Base-by-base conservation (phyloP, 2,329 filamentous ascomycete genomes). In the Aspergillus chevalieri region DNA sequence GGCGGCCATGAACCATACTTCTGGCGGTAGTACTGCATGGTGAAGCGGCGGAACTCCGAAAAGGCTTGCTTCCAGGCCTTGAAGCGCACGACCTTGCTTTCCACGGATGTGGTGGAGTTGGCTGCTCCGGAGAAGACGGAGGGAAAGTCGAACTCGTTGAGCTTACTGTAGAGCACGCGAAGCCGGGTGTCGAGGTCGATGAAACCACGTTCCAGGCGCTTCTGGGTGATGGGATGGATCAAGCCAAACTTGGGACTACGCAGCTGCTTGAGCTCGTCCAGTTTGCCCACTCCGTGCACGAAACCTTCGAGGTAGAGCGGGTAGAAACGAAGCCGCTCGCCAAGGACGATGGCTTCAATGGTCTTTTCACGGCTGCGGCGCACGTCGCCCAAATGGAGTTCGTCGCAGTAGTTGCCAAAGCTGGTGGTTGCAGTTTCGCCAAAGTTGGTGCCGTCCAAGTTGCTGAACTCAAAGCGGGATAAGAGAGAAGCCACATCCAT, bases 61-160 rank as follows among this genome's bases (percentile, higher is more conserved):
- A 92, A 97, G 2, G 84, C 79, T 15, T 77, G 75, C 61, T 82
- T 86, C 92, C 93, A 97, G 24, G 81, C 79, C 66, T 90, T 89
- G 74, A 94, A 97, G 19, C 85, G 83, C 41, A 95, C 81, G 15
- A 82, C 74, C 65, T 85, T 91, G 55, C 88, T 84, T 67, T 95
- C 89, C 1, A 78, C 78, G 19, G 83, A 80, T 1, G 86, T 89
- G 9, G 85, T 91, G 3, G 89, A 95, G 66, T 85, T 90, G 62
- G 89, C 92, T 56, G 90, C 83, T 30, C 93, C 93, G 0, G 89
- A 82, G 64, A 95, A 97, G 4, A 97, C 74, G 0, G 88, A 87
- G 0, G 91, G 90, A 59, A 95, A 96, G 28, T 96, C 89, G 58
- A 97, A 97, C 53, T 89, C 83, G 50, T 87, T 83, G n/a, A 97